Evolutionary conservation across 2,329 filamentous ascomycete species (phyloP), one percentile per base, ranked within the genome.

Genomic region (Tolypocladium inflatum): DNA sequence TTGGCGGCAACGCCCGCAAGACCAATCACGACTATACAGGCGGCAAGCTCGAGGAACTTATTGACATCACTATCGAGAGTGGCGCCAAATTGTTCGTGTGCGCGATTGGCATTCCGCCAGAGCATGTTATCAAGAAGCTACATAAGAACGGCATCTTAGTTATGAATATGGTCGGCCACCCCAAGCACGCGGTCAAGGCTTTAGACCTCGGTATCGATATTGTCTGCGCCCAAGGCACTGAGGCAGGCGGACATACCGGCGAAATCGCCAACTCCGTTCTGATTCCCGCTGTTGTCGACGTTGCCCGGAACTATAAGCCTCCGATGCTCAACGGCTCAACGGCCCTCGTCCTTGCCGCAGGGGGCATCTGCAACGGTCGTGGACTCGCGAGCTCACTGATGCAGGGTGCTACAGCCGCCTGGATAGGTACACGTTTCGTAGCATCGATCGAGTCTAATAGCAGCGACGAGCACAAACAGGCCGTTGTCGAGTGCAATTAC

Each of bases 81-180:
- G 88, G 90, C n/a, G 90, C 93, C 10, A 84, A 80, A 68, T 75
- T 97, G 53, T 97, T 97, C 69, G 91, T 97, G 45, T 86, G 81
- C 56, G 93, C 93, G 1, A 91, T 97, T 0, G 93, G 93, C 9
- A 88, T 97, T 26, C 93, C 93, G 15, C 90, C 92, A 0, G 76
- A 78, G 51, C 73, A 78, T 58, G 84, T 92, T 4, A 88, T 97
- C 58, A 84, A 90, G 64, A 77, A 85, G 51, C 78, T 97, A 52
- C 93, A 97, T 68, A 79, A 80, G 9, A 87, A 88, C 0, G 89
- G 89, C 0, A 89, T 97, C 45, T 70, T 95, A 59, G 81, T 97
- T 39, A 97, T 96, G 91, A 97, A 97, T 72, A 97, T 97, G 92
- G 91, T 97, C 21, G 93, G 93, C 0, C 89, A 92, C 66, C 92